Conservation (phyloP, 768 basidiomycete genomes). For the Hydnum rufescens region DNA sequence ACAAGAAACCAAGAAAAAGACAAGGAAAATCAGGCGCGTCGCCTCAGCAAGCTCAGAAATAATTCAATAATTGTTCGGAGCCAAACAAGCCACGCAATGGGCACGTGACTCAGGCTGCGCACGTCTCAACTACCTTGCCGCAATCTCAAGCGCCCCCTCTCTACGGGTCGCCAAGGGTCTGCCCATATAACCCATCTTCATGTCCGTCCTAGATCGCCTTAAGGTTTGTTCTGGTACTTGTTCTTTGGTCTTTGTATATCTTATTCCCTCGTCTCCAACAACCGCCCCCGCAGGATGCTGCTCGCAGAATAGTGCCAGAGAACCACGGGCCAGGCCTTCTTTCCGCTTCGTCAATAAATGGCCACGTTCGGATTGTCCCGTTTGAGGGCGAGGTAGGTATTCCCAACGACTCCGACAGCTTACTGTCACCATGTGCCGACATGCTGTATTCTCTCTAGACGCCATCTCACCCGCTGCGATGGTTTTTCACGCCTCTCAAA, state of each 20-base stretch:
- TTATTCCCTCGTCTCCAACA: neutral
- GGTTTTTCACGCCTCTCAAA: conserved; percentile 53
- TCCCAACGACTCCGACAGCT: neutral
- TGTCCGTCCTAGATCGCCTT: neutral
- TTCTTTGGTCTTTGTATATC: neutral
- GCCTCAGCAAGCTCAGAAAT: neutral
- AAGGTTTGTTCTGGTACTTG: neutral
- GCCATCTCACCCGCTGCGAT: conserved; percentile 77
- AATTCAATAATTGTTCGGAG: neutral
- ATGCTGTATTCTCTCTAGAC: conserved; percentile 28
- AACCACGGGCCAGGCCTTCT: too few relatives aligned
- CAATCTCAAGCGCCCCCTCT: too few relatives aligned
- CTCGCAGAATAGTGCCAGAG: neutral
- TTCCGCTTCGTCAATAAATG: too few relatives aligned
- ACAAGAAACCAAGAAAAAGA: neutral
- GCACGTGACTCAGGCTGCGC: neutral
- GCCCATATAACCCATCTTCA: neutral
- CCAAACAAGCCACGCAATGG: neutral
- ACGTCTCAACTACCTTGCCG: too few relatives aligned
- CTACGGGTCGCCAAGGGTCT: too few relatives aligned
- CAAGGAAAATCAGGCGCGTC: neutral
- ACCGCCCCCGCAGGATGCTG: neutral
- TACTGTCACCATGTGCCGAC: neutral
- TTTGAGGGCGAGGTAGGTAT: neutral
- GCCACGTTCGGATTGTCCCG: neutral